These are phyloP conservation scores for Larix sibirica DNA, from an alignment of 83 land plant genomes.

Conservation along the genomic window DNA sequence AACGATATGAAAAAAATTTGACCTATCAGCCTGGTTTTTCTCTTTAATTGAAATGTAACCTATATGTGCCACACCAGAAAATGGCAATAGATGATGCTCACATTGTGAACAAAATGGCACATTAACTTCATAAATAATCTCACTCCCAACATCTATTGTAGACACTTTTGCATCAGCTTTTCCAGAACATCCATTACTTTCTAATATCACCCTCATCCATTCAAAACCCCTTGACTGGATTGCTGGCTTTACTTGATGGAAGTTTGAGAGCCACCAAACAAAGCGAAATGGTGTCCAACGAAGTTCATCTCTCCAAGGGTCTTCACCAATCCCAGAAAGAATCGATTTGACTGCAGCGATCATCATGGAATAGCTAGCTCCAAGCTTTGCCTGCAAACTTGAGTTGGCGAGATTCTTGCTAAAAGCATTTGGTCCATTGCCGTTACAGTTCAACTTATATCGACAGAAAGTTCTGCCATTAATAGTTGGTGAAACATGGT, in stretches of 20 bases:
- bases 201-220: neutral
- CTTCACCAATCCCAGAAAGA: constrained; percentile 49
- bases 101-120: constrained; percentile 72
- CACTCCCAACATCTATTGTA: neutral
- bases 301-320: constrained; percentile 51
- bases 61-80: constrained; percentile 72
- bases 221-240: constrained; percentile 24
- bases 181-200: neutral
- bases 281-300: constrained; percentile 54
- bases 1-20: constrained; percentile 44
- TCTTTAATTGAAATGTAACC: constrained; percentile 38
- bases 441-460: neutral
- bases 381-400: neutral
- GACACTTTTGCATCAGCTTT: neutral
- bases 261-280: constrained; percentile 68
- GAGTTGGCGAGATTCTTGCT: neutral
- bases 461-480: neutral
- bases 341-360: constrained; percentile 50
- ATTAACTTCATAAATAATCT: constrained; percentile 40
- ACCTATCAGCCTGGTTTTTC: constrained; percentile 26
- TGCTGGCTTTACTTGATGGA: constrained; percentile 40
- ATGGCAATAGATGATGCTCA: constrained; percentile 85
- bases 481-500: neutral
- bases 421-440: neutral
- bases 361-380: constrained; percentile 34